Percentiles rank a stretch among this genome's conserved stretches.
Conservation (phyloP, 768 basidiomycete genomes). For the Russula lepida region DNA sequence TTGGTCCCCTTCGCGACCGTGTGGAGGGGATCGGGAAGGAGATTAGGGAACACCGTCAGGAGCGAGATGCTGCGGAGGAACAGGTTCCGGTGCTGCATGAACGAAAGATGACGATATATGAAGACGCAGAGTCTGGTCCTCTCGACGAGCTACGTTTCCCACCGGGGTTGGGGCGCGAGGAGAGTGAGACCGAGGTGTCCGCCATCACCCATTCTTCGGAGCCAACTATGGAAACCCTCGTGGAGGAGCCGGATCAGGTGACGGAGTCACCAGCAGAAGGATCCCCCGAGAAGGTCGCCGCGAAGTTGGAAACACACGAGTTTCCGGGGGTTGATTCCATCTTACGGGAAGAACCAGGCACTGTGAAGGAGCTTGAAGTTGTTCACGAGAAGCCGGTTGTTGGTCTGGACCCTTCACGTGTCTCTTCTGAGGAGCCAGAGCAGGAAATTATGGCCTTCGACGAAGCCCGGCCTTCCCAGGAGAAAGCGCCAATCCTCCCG, state of each 20-base stretch:
- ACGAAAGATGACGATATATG: slow-evolving; percentile 16
- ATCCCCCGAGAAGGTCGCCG: not conserved
- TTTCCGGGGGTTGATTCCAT: not conserved
- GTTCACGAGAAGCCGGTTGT: not conserved
- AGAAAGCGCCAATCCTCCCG: not conserved
- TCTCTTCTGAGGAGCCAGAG: slow-evolving; percentile 3
- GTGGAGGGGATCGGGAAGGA: slow-evolving; percentile 11
- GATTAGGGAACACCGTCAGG: slow-evolving; percentile 7
- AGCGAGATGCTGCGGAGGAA: slow-evolving; percentile 9
- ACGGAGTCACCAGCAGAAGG: not conserved
- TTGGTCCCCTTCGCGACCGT: slow-evolving; percentile 10
- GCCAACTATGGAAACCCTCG: slow-evolving; percentile 8
- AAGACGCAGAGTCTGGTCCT: slow-evolving; percentile 7
- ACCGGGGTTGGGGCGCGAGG: slow-evolving; percentile 3
- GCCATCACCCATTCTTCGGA: slow-evolving; percentile 3
- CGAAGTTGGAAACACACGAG: not conserved
- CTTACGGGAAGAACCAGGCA: not conserved
- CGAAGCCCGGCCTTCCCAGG: slow-evolving; percentile 2
- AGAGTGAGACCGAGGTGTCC: not conserved
- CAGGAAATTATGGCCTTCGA: not conserved
- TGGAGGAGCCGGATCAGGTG: slow-evolving; percentile 7
- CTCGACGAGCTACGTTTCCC: slow-evolving; percentile 14
- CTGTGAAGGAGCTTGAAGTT: not conserved
- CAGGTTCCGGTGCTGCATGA: not conserved
- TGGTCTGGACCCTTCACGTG: not conserved